Conservation (phyloP, 2,329 filamentous ascomycete genomes). For the Paecilomyces dactylethromorphus region DNA sequence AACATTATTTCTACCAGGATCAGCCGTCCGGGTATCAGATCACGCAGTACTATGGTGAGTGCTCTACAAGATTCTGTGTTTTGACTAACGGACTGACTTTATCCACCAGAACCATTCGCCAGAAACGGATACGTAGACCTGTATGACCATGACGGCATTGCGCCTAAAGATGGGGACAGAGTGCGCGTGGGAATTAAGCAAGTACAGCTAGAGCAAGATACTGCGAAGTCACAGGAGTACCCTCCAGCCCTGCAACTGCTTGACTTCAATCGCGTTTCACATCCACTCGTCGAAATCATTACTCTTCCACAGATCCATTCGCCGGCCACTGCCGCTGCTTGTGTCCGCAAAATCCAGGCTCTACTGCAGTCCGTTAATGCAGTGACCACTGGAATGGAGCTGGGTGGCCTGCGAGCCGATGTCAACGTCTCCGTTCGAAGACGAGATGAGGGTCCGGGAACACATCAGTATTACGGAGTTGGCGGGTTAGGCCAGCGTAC, state of each 20-base stretch:
- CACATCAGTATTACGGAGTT: constrained; percentile 51
- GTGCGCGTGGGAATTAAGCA: constrained; percentile 80
- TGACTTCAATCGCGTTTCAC: constrained; percentile 88
- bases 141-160: constrained; percentile 70
- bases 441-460: constrained; percentile 41
- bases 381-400: constrained; percentile 87
- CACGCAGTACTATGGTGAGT: constrained; percentile 76
- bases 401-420: constrained; percentile 83
- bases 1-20: constrained; percentile 99
- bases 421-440: constrained; percentile 85
- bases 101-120: constrained; percentile 50
- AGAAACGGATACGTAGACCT: constrained; percentile 67
- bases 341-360: constrained; percentile 81
- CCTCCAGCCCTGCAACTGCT: constrained; percentile 68
- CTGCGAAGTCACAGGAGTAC: constrained; percentile 83
- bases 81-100: constrained; percentile 1
- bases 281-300: constrained; percentile 92
- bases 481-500: constrained; percentile 73
- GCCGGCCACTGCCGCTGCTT: constrained; percentile 77
- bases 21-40: constrained; percentile 96
- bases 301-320: constrained; percentile 83
- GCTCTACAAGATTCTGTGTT: neutral
- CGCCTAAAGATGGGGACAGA: constrained; percentile 62
- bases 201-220: constrained; percentile 96
- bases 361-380: constrained; percentile 74